Evolutionary conservation across 2,329 filamentous ascomycete species (phyloP), one percentile per base, ranked within the genome.

Genomic region (Cladosporium phlei): DNA sequence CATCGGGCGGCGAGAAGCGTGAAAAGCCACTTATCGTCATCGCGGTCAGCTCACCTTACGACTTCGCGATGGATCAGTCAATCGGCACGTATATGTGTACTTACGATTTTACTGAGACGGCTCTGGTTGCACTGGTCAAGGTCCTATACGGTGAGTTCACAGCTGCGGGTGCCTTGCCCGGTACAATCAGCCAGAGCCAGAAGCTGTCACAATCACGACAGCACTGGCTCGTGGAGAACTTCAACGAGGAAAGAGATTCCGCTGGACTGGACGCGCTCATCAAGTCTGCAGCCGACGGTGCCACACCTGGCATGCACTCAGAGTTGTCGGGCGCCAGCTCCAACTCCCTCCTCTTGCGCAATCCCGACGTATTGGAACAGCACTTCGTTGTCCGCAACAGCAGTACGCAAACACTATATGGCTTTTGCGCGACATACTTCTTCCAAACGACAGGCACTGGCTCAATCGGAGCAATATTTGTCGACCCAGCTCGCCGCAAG

Each of bases 381-480:
- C 90, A 97, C 64, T 95, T 91, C 60, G 89, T 96, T 7, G 90
- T 97, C 24, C 80, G 90, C 16, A 97, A 96, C 63, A 94, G 87
- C 69, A 95, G 86, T 64, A 97, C 90, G 0, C 85, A 88, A 52
- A 87, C 87, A 0, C 70, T 97, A 0, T 96, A 95, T 60, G 90
- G 90, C 2, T 97, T 96, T 66, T 91, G 86, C 59, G 85, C 89
- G 0, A 95, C 89, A 0, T 96, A 95, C 62, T 89, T 80, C 62
- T 81, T 86, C 60, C 80, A 80, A 30, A 75, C 71, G n/a, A 82
- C 74, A 3, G 78, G 77, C 5, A 82, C 82, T 4, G 88, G 88
- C 12, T 83, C 88, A 14, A 81, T 97, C 40, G 89, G 86, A 1
- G 82, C 87, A 3, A 75, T 97, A n/a, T 85, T 96, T 52, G 91